A percentile compares a stretch with the other conserved stretches of the same genome.
phyloP scores from a whole-genome alignment of 352 stramenopile species.

The Phytophthora megakarya region DNA sequence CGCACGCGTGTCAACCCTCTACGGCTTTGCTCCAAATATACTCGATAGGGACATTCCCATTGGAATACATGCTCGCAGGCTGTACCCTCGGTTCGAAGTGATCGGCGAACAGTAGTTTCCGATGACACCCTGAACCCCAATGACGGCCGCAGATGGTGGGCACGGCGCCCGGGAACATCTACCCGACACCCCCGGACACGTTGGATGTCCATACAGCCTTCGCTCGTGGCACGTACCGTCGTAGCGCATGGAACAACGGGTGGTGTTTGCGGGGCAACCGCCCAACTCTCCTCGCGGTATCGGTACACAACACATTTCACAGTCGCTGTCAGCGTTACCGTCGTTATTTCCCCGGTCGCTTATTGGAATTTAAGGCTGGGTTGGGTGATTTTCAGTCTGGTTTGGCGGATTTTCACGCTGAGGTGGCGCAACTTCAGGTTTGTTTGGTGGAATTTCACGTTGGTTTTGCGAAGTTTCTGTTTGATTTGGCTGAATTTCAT shows the following conservation, averaged over 20 bases:
- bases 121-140: neutral
- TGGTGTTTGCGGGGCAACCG: neutral
- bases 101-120: neutral
- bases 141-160: neutral
- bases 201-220: neutral
- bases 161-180: neutral
- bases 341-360: too few species aligned
- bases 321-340: too few species aligned
- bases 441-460: too few species aligned
- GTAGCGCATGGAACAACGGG: neutral
- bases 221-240: neutral
- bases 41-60: neutral
- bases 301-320: too few species aligned
- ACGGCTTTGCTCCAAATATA: neutral
- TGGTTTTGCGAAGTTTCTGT: too few species aligned
- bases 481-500: too few species aligned
- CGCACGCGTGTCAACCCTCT: neutral
- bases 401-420: too few species aligned
- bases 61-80: neutral
- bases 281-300: neutral
- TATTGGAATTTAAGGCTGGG: too few species aligned
- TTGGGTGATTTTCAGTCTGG: too few species aligned
- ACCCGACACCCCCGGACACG: neutral
- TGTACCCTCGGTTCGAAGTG: neutral
- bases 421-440: too few species aligned